Conservation (phyloP, 192 early-diverging fungal species). For the Fimicolochytrium jonesii region DNA sequence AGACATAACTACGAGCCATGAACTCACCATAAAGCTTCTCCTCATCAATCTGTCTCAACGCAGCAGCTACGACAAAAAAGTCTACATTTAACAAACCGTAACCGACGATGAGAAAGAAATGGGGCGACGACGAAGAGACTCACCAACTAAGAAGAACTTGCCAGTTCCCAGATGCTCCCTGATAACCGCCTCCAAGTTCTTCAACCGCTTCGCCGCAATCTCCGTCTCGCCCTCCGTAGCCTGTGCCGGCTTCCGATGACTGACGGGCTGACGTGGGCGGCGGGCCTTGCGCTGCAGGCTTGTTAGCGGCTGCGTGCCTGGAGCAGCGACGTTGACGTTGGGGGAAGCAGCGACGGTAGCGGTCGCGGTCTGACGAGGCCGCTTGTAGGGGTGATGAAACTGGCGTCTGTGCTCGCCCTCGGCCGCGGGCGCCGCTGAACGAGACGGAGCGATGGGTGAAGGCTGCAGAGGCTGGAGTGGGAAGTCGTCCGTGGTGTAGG, state of each 20-base stretch:
- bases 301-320: background rate
- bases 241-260: background rate
- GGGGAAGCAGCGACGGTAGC: background rate
- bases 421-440: background rate
- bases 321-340: no score
- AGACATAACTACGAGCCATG: no score
- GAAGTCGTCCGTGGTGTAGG: no score
- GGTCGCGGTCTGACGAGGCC: background rate
- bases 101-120: conserved; percentile 2
- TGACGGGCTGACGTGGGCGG: background rate
- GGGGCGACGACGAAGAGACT: no score
- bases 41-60: conserved; percentile 40
- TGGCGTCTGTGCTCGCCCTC: no score
- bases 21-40: conserved; percentile 35
- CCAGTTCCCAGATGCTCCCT: conserved; percentile 39
- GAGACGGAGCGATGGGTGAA: no score
- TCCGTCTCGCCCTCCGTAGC: background rate
- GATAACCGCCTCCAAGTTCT: conserved; percentile 33
- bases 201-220: conserved; percentile 1
- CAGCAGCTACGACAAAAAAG: conserved; percentile 34
- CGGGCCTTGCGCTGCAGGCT: background rate
- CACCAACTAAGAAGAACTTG: conserved; percentile 45
- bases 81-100: background rate
- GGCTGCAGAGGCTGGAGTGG: no score
- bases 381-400: no score